Percentiles rank a stretch among this genome's conserved stretches.
Evolutionary conservation across 805 yeast genomes (phyloP).

Genomic region (Yarrowia sp.): DNA sequence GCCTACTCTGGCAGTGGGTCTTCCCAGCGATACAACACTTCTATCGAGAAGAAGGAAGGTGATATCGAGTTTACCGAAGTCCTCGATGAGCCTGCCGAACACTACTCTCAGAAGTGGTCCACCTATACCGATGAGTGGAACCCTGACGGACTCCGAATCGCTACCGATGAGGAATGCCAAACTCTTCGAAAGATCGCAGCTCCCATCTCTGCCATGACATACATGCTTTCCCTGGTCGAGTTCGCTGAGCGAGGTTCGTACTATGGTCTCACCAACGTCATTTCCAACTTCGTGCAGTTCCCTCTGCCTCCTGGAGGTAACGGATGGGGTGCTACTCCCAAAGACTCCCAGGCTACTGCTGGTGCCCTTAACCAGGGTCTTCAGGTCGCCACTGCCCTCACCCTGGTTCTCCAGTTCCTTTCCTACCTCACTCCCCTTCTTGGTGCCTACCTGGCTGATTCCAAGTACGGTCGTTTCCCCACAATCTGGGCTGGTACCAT

Average conservation of each 20-base stretch:
- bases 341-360: conserved; percentile 53
- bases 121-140: conserved; percentile 20
- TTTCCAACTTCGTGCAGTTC: conserved; percentile 60
- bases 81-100: conserved; percentile 13
- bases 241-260: conserved; percentile 65
- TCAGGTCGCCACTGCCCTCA: conserved; percentile 57
- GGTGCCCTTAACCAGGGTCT: conserved; percentile 61
- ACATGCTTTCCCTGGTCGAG: conserved; percentile 51
- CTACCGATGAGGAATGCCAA: conserved; percentile 36
- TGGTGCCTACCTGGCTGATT: conserved; percentile 62
- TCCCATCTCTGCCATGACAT: conserved; percentile 38
- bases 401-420: conserved; percentile 54
- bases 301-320: conserved; percentile 60
- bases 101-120: conserved; percentile 21
- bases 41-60: conserved; percentile 14
- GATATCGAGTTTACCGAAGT: conserved; percentile 24
- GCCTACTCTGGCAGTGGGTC: conserved; percentile 11
- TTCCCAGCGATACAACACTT: conserved; percentile 1
- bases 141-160: conserved; percentile 22
- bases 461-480: conserved; percentile 56
- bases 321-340: conserved; percentile 55
- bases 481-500: conserved; percentile 60
- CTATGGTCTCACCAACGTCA: conserved; percentile 56
- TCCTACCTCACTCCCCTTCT: conserved; percentile 55
- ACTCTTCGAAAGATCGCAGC: conserved; percentile 41